Evolutionary conservation across 495 filamentous ascomycete species (phyloP), one percentile per base, ranked within the genome.

Genomic region (Zalerion maritima): DNA sequence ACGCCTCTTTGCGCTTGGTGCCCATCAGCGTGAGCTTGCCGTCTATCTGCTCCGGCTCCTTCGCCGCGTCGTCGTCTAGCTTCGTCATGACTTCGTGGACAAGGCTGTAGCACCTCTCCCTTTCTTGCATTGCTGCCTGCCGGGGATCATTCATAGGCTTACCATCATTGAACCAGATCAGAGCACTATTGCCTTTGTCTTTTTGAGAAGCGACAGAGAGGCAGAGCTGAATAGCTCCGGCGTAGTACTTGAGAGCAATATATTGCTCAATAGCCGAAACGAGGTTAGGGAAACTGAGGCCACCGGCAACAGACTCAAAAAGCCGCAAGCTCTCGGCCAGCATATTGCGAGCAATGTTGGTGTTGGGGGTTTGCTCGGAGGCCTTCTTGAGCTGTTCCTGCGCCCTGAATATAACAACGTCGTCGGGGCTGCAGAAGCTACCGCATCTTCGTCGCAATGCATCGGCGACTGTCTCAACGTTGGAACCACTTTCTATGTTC

Each of bases 321-420:
- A 94, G 58, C 26, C 74, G 69, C 38, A 96, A 52, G 52, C 85
- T 92, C 48, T 96, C 86, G 37, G 82, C 84, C 14, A 99, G 57
- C 21, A 89, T 58, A 10, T 76, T 75, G 26, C 86, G 77, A n/a
- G 78, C 78, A 17, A 70, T 52, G 43, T 85, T 84, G 4, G 72
- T 69, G 35, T 82, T 81, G 10, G 71, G 58, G 15, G 73, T 70
- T 11, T 73, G 69, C 52, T 94, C 87, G 1, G 71, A 71, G 1
- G 85, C 89, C 35, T 75, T 73, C 54, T 92, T 89, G 26, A 96
- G 60, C 35, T 82, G 71, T 49, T 99, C 89, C 50, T 96, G 86
- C 5, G 91, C 91, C 53, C 93, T 94, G 71, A 96, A 99, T 28
- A 93, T 83, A 20, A 96, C 72, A 1, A 94, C 86, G 57, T 99